Evolutionary conservation across 2,329 filamentous ascomycete genomes (phyloP), one percentile per base, ranked within the genome.

Genomic region (Chalaropsis thielavioides): DNA sequence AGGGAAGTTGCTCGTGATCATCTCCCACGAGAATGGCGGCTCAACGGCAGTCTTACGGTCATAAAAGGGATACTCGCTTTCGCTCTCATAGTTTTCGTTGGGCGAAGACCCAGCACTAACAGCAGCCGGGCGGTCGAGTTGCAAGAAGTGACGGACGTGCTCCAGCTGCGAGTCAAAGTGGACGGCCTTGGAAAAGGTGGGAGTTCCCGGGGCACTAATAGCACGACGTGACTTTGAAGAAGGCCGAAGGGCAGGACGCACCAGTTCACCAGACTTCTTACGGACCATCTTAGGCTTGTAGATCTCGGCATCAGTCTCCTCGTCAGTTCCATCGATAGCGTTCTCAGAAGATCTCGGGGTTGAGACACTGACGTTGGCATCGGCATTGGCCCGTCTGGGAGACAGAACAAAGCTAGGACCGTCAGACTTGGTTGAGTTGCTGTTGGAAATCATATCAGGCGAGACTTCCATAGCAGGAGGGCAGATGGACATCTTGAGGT

Each of bases 141-240:
- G 90, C 24, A 96, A 79, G 74, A 99, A 99, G 73, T 97, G 94
- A 40, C 94, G 85, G 46, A 97, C 92, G 71, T 97, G 92, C 76
- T 97, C 94, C 46, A 97, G 84, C 72, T 96, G 90, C 31, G 92
- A 90, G 75, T 97, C 94, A 73, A 99, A 99, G 75, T 99, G 94
- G n/a, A 99, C 94, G 13, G 89, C 91, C 75, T 99, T 99, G 70
- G 88, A 88, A 73, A 92, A 97, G 8, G 92, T 94, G 0, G 94
- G 94, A 0, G 94, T 99, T 64, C 94, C 94, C 8, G 94, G 94
- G 90, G 97, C 95, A 77, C 92, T 97, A 2, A 90, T 95, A 0
- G 92, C 92, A 66, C 94, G 84, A 69, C 83, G 83, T n/a, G 88
- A 89, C 13, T 89, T 80, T n/a, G 67, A 68, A 31, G 67, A 66